A percentile compares a stretch with the other conserved stretches of the same genome.
phyloP scores from a whole-genome alignment of 2,329 filamentous ascomycete genomes.

The Microdochium trichocladiopsis region DNA sequence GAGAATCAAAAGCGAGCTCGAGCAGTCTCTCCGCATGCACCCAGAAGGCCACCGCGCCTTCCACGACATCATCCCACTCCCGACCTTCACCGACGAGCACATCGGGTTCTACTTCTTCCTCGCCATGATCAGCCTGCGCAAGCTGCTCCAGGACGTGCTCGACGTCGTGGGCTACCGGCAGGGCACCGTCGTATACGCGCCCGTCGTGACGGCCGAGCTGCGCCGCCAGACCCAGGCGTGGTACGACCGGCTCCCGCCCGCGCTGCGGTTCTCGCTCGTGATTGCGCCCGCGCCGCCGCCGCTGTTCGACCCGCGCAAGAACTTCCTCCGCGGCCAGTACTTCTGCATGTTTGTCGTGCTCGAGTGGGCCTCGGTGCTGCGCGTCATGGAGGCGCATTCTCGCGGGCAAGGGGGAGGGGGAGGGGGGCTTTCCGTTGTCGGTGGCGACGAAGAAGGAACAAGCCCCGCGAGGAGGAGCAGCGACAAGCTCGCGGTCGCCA shows the following conservation, averaged over 20 bases:
- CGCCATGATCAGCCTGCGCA: conserved; percentile 8
- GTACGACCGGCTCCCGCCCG: conserved; percentile 7
- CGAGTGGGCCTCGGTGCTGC: conserved; percentile 8
- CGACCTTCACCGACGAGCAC: conserved; percentile 7
- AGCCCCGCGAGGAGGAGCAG: conserved; percentile 2
- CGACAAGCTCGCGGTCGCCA: conserved; percentile 4
- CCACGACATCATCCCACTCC: conserved; percentile 7
- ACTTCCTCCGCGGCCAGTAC: conserved; percentile 7
- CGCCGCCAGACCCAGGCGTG: conserved; percentile 6
- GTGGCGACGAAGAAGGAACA: no score
- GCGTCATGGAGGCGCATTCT: conserved; percentile 5
- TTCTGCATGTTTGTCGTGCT: conserved; percentile 5
- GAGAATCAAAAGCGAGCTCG: no score
- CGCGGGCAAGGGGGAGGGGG: not conserved
- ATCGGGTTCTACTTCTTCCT: conserved; percentile 10
- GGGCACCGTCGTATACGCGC: conserved; percentile 5
- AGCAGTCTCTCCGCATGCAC: conserved; percentile 4
- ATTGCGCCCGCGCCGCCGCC: no score
- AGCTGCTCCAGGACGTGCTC: conserved; percentile 5
- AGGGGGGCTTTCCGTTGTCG: no score
- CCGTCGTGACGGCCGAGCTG: conserved; percentile 5
- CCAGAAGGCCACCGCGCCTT: conserved; percentile 7
- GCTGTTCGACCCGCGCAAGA: conserved; percentile 8
- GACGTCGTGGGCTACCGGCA: conserved; percentile 7
- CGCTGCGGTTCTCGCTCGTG: conserved; percentile 8